Evolutionary conservation across 306 rosid species (phyloP), one percentile per base, ranked within the genome.

Genomic region (Sindora glabra): DNA sequence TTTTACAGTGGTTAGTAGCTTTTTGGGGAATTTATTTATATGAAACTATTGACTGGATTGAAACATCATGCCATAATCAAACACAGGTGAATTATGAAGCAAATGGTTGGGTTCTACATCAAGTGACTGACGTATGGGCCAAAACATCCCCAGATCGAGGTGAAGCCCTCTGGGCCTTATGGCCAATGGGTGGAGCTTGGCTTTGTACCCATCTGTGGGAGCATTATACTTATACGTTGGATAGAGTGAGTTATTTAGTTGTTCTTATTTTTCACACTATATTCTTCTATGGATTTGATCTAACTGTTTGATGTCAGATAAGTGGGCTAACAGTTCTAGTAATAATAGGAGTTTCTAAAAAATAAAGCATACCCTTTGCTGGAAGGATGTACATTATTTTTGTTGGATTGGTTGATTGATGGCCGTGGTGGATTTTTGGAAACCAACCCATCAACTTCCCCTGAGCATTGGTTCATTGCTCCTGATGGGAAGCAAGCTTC

Each of bases 111-210:
- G 96, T 85, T 73, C 87, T 70, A 36, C 96, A 88, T 80, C 85
- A 80, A 36, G 69, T 64, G 60, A 82, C 96, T 6, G 96, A 85
- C 51, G 58, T 88, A 41, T 88, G 96, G 96, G 89, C 89, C 0
- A 88, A 75, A 74, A 73, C 87, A 39, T 88, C 96, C 16, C 82
- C 96, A 4, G 78, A 63, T 71, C 73, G 74, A 34, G 96, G 94
- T 62, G 70, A 75, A 59, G 89, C 72, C 34, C 86, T 77, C 17
- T 88, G 89, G 89, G 92, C 95, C 8, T 56, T 87, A 63, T 87
- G 95, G 95, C 92, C 92, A 13, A 79, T 87, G 92, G 95, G 95
- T 27, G 95, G 95, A 65, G 92, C 95, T 13, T 87, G 95, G 95
- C 70, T 84, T 27, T 81, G 85, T 64, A 85, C 89, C 41, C 94